Conservation (phyloP, 805 yeast genomes). For the Candida railenensis region DNA sequence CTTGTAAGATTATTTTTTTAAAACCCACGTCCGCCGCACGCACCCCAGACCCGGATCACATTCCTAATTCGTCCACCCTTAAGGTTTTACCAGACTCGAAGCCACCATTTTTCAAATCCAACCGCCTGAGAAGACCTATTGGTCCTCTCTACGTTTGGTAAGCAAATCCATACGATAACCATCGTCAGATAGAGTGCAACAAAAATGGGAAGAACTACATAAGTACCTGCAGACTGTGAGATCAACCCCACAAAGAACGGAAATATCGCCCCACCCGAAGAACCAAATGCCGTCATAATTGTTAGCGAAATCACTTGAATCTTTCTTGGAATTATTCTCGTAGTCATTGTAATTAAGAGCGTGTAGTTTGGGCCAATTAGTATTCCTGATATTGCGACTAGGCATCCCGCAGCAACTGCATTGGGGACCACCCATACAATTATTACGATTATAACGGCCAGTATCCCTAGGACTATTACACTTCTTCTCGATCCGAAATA, state of each 20-base stretch:
- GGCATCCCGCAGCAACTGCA: constrained; percentile 45
- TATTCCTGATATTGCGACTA: constrained; percentile 52
- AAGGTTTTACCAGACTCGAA: constrained; percentile 1
- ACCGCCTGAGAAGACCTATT: constrained; percentile 1
- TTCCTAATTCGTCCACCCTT: background rate
- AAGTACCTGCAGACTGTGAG: constrained; percentile 46
- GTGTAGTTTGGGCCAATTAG: constrained; percentile 68
- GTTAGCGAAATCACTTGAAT: constrained; percentile 51
- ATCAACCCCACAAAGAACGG: constrained; percentile 56
- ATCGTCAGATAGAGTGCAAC: constrained; percentile 29
- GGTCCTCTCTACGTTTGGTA: constrained; percentile 5
- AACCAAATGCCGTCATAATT: constrained; percentile 54
- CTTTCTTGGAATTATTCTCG: constrained; percentile 48
- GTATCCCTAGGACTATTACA: constrained; percentile 24
- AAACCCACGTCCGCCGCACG: background rate
- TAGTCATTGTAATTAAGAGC: constrained; percentile 45
- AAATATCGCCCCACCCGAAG: constrained; percentile 56
- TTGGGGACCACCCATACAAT: constrained; percentile 46
- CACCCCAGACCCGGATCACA: background rate
- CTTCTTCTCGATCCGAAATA: constrained; percentile 45
- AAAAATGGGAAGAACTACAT: constrained; percentile 49
- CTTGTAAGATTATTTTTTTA: background rate
- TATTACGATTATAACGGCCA: background rate
- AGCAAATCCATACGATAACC: constrained; percentile 2
- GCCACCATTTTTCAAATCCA: background rate